phyloP scores from a whole-genome alignment of 1,284 basidiomycete genomes.

The Cryptococcus floricola region DNA sequence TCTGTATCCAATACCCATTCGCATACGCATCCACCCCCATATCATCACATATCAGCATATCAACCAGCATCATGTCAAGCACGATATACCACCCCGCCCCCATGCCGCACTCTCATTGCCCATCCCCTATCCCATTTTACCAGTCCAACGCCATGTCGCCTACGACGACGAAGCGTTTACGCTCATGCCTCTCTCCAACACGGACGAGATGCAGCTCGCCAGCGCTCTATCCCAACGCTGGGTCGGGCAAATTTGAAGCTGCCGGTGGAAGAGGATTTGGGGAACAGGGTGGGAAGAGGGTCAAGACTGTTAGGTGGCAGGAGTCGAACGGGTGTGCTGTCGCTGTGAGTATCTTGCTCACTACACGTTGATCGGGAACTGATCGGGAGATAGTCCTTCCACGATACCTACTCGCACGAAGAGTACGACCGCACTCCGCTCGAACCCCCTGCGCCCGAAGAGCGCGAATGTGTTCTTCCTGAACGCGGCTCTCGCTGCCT shows the following conservation, averaged over 20 bases:
- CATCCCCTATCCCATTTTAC: neutral
- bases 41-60: neutral
- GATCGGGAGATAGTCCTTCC: conserved; percentile 31
- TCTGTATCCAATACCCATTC: neutral
- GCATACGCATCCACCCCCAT: neutral
- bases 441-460: conserved; percentile 47
- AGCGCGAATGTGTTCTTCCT: conserved; percentile 47
- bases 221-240: conserved; percentile 3
- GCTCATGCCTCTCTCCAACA: conserved; percentile 42
- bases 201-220: conserved; percentile 17
- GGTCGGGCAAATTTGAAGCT: conserved; percentile 20
- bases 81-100: neutral
- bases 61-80: neutral
- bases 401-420: conserved; percentile 43
- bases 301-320: conserved; percentile 43
- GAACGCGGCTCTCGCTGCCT: conserved; percentile 42
- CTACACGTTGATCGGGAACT: neutral
- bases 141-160: neutral
- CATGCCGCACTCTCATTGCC: neutral
- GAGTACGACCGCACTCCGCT: conserved; percentile 51
- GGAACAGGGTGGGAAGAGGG: conserved; percentile 14
- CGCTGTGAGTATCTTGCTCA: conserved; percentile 27
- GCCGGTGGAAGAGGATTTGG: conserved; percentile 14
- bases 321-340: conserved; percentile 36
- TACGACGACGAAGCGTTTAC: conserved; percentile 27